These are phyloP conservation scores for Paecilomyces sp. DNA, from an alignment of 2,329 filamentous ascomycete species.

Conservation along the genomic window DNA sequence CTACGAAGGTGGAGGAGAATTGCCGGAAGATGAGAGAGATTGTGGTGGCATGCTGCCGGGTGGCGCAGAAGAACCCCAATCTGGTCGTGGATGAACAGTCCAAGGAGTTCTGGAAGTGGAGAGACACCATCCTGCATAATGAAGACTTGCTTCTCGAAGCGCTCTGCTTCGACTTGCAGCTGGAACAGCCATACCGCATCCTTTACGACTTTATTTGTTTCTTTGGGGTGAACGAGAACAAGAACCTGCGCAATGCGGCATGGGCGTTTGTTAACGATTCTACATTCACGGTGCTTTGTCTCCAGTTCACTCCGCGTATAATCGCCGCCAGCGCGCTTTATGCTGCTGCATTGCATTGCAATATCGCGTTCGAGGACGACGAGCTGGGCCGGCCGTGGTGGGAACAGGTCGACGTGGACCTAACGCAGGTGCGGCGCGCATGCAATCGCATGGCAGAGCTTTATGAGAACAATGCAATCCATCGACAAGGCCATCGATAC, in stretches of 20 bases:
- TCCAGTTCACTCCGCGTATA: constrained; percentile 70
- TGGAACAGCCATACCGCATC: constrained; percentile 79
- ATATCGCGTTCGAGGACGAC: constrained; percentile 66
- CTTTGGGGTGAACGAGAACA: constrained; percentile 70
- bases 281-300: constrained; percentile 73
- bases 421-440: constrained; percentile 63
- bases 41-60: constrained; percentile 86
- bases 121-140: constrained; percentile 84
- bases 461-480: constrained; percentile 38
- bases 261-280: constrained; percentile 95
- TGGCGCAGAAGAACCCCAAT: constrained; percentile 88
- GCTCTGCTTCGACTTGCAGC: constrained; percentile 86
- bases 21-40: constrained; percentile 93
- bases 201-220: constrained; percentile 74
- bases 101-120: constrained; percentile 98
- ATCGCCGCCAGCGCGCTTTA: constrained; percentile 83
- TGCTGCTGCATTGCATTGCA: constrained; percentile 70
- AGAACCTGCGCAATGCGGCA: constrained; percentile 71
- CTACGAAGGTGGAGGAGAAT: constrained; percentile 96
- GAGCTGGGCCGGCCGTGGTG: constrained; percentile 77
- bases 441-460: constrained; percentile 65
- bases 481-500: constrained; percentile 38
- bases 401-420: constrained; percentile 65
- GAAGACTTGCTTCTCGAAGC: constrained; percentile 89
- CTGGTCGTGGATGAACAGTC: constrained; percentile 91